These are phyloP conservation scores for Clavispora asparagi DNA, from an alignment of 805 yeast species.

Conservation along the genomic window DNA sequence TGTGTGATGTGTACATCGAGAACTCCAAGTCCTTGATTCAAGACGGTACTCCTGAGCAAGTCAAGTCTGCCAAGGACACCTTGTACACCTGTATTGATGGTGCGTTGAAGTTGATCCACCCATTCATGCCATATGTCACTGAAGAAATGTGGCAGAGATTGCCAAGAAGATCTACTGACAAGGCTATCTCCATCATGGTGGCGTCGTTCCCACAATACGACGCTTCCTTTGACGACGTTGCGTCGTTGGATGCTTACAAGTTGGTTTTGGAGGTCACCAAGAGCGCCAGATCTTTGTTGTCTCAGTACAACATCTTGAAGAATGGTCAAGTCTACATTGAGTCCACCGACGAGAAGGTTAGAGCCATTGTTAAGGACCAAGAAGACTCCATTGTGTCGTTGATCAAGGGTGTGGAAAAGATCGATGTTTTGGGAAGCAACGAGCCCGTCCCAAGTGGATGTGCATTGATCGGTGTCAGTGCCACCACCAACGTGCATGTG, in stretches of 20 bases:
- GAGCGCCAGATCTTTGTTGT: slow-evolving; percentile 84
- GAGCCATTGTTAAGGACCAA: slow-evolving; percentile 59
- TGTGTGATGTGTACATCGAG: slow-evolving; percentile 97
- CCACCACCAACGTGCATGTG: slow-evolving; percentile 80
- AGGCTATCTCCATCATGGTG: slow-evolving; percentile 64
- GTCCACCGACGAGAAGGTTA: slow-evolving; percentile 44
- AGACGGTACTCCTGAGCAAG: slow-evolving; percentile 84
- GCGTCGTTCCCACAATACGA: slow-evolving; percentile 74
- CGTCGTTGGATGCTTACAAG: slow-evolving; percentile 73
- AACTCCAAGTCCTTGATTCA: slow-evolving; percentile 89
- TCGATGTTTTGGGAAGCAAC: slow-evolving; percentile 53
- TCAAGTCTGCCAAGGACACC: slow-evolving; percentile 89
- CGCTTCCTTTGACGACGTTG: slow-evolving; percentile 54
- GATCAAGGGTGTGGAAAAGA: slow-evolving; percentile 82
- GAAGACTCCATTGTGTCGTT: slow-evolving; percentile 83
- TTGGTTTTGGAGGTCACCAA: slow-evolving; percentile 81
- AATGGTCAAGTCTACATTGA: slow-evolving; percentile 84
- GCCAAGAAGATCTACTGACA: slow-evolving; percentile 77
- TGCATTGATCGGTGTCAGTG: slow-evolving; percentile 75
- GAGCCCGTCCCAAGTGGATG: slow-evolving; percentile 81
- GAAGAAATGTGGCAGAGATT: slow-evolving; percentile 99
- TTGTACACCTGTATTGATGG: slow-evolving; percentile 89
- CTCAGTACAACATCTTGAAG: slow-evolving; percentile 86
- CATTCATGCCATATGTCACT: slow-evolving; percentile 96
- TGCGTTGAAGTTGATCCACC: slow-evolving; percentile 88